Base-by-base conservation (phyloP, 345 rosid species). In the Anacardium occidentale region DNA sequence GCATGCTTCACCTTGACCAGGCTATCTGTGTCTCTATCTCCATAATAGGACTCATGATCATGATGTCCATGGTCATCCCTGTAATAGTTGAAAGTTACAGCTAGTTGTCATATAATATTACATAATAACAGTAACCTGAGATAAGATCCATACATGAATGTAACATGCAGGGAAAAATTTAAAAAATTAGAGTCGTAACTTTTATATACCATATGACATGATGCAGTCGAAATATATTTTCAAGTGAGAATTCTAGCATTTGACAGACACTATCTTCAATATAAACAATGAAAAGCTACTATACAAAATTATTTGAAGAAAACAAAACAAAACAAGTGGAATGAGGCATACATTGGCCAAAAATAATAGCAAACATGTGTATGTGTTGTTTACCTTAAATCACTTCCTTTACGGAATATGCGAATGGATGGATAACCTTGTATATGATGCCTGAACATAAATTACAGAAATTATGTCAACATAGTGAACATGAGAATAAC, bases 381-480 rank as follows among this genome's bases (percentile, higher is more conserved):
- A 29, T 55, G 37, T 1, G 24, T 51, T 40, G 34, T 40, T 86
- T 78, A 95, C 99, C 77, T 89, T 65, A 90, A 21, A 88, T 96
- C 97, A 80, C 86, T 91, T 77, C 99, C 99, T 85, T 89, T 93
- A 63, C 95, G 98, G 76, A 96, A 96, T 79, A 96, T 96, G 77
- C 99, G 94, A 84, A 96, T 89, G 25, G 99, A 93, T 70, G 98
- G 99, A 84, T 91, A 96, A 42, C 93, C 99, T 82, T 96, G 99
- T 66, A 96, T 82, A 82, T 96, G 97, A 84, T 89, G 77, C 87
- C 99, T 96, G 88, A 76, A 78, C 64, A 77, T 12, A 66, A 53
- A 74, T 53, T 62, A 68, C 21, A 18, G 60, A 45, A 22, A 51
- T 66, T 18, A 52, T 45, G 32, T 58, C 29, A 70, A 64, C 29